Conservation (phyloP, 495 filamentous ascomycete species). For the Penicillium taxi region DNA sequence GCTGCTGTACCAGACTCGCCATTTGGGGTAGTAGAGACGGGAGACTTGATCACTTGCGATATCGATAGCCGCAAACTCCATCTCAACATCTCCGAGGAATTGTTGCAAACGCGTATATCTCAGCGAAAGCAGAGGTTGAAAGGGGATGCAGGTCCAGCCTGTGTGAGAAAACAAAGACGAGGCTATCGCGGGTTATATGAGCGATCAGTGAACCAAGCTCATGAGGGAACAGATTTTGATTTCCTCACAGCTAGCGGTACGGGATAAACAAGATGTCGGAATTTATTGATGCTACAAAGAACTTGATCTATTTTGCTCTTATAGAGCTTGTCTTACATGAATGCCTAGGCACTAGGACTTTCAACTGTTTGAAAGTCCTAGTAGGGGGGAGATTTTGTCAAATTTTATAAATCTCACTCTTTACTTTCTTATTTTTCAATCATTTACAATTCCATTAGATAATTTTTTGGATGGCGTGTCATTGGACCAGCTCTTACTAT, state of each 20-base stretch:
- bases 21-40: conserved; percentile 52
- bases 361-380: too few relatives aligned
- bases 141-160: conserved; percentile 20
- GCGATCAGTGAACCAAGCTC: conserved; percentile 55
- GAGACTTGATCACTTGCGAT: conserved; percentile 51
- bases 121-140: conserved; percentile 21
- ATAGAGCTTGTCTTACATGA: too few relatives aligned
- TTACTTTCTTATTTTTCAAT: too few relatives aligned
- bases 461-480: too few relatives aligned
- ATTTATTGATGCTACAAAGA: background rate
- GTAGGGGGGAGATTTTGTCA: too few relatives aligned
- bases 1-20: conserved; percentile 47
- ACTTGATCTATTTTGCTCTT: background rate
- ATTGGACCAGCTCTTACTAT: too few relatives aligned
- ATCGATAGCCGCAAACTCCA: conserved; percentile 36
- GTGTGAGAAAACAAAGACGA: conserved; percentile 33
- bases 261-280: background rate
- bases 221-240: conserved; percentile 57
- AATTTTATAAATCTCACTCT: too few relatives aligned
- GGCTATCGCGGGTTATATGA: conserved; percentile 61
- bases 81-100: conserved; percentile 42
- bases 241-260: conserved; percentile 47
- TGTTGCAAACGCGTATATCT: conserved; percentile 34
- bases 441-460: too few relatives aligned
- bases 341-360: too few relatives aligned